A percentile compares a stretch with the other conserved stretches of the same genome.
phyloP scores from a whole-genome alignment of 495 filamentous ascomycete genomes.

The Trichoderma orchidacearum region DNA sequence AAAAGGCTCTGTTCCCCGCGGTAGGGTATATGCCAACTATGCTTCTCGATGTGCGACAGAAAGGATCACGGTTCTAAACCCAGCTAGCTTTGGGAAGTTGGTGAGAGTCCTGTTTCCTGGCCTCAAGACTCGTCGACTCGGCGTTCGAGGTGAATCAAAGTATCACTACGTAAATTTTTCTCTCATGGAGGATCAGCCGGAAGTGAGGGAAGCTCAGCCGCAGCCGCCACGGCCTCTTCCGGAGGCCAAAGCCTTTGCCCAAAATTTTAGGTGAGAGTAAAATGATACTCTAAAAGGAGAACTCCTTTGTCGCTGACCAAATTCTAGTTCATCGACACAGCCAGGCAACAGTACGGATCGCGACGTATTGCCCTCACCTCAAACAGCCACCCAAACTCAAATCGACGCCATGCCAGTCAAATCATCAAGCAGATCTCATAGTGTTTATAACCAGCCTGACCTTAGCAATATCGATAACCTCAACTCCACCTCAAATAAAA shows the following conservation, averaged over 20 bases:
- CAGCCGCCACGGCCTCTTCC: conserved; percentile 23
- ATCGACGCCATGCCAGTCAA: background rate
- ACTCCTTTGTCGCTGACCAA: background rate
- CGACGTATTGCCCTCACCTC: background rate
- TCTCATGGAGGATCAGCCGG: conserved; percentile 48
- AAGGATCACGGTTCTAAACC: conserved; percentile 83
- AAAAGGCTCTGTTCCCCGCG: conserved; percentile 75
- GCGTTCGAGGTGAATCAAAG: conserved; percentile 92
- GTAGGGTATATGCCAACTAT: conserved; percentile 88
- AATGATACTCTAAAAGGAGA: background rate
- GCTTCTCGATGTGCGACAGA: conserved; percentile 82
- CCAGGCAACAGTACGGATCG: background rate
- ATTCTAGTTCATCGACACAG: conserved; percentile 10
- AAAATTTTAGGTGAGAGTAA: conserved; percentile 26
- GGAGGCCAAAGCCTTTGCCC: conserved; percentile 18
- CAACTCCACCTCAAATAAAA: conserved; percentile 35
- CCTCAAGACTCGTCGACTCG: conserved; percentile 79
- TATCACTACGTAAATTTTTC: conserved; percentile 93
- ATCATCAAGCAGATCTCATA: conserved; percentile 14
- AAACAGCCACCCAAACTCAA: conserved; percentile 7
- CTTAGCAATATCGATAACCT: conserved; percentile 28
- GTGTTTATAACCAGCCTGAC: conserved; percentile 38
- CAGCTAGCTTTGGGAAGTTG: conserved; percentile 93
- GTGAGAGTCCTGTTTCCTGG: conserved; percentile 92
- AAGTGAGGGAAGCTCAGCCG: conserved; percentile 19